Conservation (phyloP, 2,329 filamentous ascomycete genomes). For the Sphaerulina populicola region DNA sequence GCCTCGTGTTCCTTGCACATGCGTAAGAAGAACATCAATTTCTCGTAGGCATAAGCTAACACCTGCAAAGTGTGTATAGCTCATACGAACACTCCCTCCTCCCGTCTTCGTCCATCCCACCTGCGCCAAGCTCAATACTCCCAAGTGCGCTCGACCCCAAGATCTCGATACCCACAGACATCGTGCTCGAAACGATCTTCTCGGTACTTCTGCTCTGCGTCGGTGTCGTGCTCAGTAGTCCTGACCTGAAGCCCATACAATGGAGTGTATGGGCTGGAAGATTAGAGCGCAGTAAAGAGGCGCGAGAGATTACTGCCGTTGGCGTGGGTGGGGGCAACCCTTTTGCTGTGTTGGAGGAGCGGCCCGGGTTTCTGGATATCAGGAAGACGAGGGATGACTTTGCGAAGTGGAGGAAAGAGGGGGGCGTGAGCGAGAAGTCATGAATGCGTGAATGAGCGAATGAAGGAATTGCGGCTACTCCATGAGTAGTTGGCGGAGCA, state of each 20-base stretch:
- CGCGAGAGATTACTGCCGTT: slow-evolving; percentile 49
- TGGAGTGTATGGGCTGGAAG: slow-evolving; percentile 76
- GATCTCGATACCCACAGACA: slow-evolving; percentile 64
- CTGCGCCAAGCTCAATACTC: slow-evolving; percentile 24
- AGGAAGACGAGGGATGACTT: slow-evolving; percentile 68
- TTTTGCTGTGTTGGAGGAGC: slow-evolving; percentile 67
- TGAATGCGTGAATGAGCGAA: neutral
- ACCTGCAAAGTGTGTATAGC: slow-evolving; percentile 70
- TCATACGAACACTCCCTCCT: slow-evolving; percentile 83
- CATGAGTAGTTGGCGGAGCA: no score
- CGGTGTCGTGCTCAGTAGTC: slow-evolving; percentile 71
- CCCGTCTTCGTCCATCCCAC: slow-evolving; percentile 41
- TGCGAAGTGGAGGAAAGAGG: slow-evolving; percentile 57
- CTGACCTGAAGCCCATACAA: slow-evolving; percentile 73
- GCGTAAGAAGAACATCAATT: slow-evolving; percentile 56
- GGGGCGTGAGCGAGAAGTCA: slow-evolving; percentile 5
- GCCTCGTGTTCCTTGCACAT: slow-evolving; percentile 71
- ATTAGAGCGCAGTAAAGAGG: slow-evolving; percentile 60
- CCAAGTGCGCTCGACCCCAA: slow-evolving; percentile 32
- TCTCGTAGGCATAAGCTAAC: slow-evolving; percentile 16
- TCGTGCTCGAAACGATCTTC: slow-evolving; percentile 74
- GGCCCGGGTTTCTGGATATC: slow-evolving; percentile 81
- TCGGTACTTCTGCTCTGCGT: slow-evolving; percentile 73
- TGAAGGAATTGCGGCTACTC: neutral
- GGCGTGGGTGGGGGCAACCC: slow-evolving; percentile 72